Base-by-base conservation (phyloP, 768 basidiomycete species). In the Mycena olivaceomarginata region DNA sequence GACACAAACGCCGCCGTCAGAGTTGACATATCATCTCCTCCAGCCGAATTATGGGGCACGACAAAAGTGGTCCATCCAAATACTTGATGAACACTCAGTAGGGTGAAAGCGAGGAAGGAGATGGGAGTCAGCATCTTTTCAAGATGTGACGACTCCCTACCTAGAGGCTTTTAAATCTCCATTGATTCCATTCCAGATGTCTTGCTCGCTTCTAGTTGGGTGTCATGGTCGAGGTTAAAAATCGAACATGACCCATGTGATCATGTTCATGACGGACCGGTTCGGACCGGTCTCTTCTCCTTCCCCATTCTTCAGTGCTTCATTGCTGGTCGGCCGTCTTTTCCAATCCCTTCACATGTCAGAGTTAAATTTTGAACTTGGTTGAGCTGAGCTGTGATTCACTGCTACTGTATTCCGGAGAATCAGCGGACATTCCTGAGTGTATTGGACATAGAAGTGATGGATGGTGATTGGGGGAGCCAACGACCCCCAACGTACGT, bases 41-140 rank as follows among this genome's bases (percentile, higher is more conserved):
- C 70, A 72, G 71, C 65, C 22, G 63, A 72, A 72, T 72, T 72
- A 65, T 72, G 71, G 63, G 71, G 71, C 62, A 72, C 71, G 71
- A 72, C 71, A 65, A 72, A 72, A 22, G 71, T 72, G 71, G 62
- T 72, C 71, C 71, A 72, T 72, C 71, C 71, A 7, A 72, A 53
- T 64, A 65, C 71, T 72, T 72, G 71, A 63, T 70, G 59, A 70
- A 70, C 41, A 63, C 31, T 31, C 31, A 70, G 70, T 70, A 70
- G 70, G 60, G 70, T 51, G 70, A 70, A 70, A 70, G 51, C 60
- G 70, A 70, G 70, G 70, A 70, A 60, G 60, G 70, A 41, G 70
- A 63, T 70, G 70, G 20, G 46, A 63, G 70, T 62, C 70, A 70
- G 63, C 70, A 70, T 70, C 70, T 18, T 70, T 63, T 46, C 70